These are phyloP conservation scores for Corinectria fuckeliana DNA, from an alignment of 2,329 filamentous ascomycete genomes.

Conservation along the genomic window DNA sequence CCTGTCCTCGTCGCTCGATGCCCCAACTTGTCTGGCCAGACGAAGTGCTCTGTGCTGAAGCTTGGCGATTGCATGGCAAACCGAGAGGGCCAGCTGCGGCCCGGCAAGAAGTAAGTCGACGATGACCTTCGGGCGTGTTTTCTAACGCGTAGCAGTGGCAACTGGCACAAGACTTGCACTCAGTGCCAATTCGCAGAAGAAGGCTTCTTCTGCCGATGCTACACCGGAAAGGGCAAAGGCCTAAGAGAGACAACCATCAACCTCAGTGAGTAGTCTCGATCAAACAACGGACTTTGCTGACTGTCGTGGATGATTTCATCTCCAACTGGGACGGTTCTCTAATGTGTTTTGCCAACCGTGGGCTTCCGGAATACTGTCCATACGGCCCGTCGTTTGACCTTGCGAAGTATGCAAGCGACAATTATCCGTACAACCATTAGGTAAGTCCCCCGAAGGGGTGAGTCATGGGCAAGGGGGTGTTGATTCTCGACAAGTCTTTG, in stretches of 20 bases:
- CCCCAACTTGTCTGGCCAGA: slow-evolving; percentile 14
- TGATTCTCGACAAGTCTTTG: no score
- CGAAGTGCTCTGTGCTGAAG: slow-evolving; percentile 23
- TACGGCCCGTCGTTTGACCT: slow-evolving; percentile 12
- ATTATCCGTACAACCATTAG: not conserved
- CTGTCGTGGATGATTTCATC: slow-evolving; percentile 18
- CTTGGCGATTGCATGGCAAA: slow-evolving; percentile 28
- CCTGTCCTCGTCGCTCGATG: slow-evolving; percentile 24
- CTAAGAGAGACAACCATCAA: slow-evolving; percentile 5
- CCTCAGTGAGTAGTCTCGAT: slow-evolving; percentile 5
- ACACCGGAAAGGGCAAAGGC: not conserved
- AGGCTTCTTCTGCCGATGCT: slow-evolving; percentile 21
- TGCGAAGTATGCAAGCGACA: not conserved
- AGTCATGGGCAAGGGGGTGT: not conserved
- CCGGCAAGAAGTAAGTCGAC: not conserved
- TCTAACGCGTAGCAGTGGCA: slow-evolving; percentile 17
- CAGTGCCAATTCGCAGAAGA: slow-evolving; percentile 15
- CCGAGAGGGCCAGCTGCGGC: slow-evolving; percentile 12
- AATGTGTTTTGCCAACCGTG: slow-evolving; percentile 16
- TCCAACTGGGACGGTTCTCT: slow-evolving; percentile 21
- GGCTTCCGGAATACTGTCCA: slow-evolving; percentile 19
- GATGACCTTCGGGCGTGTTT: not conserved
- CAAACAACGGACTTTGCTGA: not conserved
- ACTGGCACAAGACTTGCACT: slow-evolving; percentile 22
- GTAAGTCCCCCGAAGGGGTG: no score